phyloP scores from a whole-genome alignment of 2,329 filamentous ascomycete species.

The Colletotrichum sp. region DNA sequence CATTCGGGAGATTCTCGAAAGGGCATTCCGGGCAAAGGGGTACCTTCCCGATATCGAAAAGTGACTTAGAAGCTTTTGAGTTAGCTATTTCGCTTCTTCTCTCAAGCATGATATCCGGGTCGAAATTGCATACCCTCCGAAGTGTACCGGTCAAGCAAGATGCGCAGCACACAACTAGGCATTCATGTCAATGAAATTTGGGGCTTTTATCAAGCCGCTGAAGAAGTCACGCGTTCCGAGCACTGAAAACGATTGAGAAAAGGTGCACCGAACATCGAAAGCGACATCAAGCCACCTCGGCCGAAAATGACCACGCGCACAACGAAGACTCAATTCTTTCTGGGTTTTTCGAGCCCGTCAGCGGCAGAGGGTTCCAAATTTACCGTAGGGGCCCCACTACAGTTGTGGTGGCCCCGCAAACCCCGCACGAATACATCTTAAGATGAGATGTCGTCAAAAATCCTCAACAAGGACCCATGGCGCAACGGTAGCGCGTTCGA shows the following conservation, averaged over 20 bases:
- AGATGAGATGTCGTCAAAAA: rapidly evolving
- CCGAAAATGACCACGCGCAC: not conserved
- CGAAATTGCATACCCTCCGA: too few species aligned
- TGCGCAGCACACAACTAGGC: not conserved
- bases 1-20: constrained; percentile 40
- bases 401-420: not conserved
- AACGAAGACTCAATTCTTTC: not conserved
- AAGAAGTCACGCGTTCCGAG: not conserved
- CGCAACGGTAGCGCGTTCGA: constrained; percentile 14
- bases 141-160: too few species aligned
- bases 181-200: not conserved
- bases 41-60: not conserved
- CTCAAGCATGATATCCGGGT: too few species aligned
- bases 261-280: not conserved
- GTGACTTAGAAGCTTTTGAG: not conserved
- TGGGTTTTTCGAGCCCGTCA: not conserved
- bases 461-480: not conserved
- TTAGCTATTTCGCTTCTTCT: too few species aligned
- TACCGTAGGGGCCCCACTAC: not conserved
- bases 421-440: not conserved
- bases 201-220: not conserved
- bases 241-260: not conserved
- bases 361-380: not conserved
- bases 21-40: constrained; percentile 33
- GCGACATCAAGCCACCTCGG: not conserved